phyloP scores from a whole-genome alignment of 2,329 filamentous ascomycete genomes.

The Periconia sp. region DNA sequence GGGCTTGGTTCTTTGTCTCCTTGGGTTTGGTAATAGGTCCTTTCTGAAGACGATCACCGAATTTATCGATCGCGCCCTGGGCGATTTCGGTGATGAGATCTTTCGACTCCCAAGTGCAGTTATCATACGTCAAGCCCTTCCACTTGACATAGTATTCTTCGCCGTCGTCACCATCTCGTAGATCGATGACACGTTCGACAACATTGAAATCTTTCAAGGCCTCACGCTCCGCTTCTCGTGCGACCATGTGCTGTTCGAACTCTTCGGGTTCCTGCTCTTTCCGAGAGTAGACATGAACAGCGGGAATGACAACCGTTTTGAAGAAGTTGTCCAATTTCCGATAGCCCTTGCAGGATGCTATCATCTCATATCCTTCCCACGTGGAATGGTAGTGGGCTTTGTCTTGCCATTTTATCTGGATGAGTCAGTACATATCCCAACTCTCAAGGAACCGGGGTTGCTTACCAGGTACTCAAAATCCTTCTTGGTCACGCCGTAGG shows the following conservation, averaged over 20 bases:
- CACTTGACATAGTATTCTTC: conserved; percentile 95
- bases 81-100: conserved; percentile 75
- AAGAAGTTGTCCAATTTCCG: conserved; percentile 95
- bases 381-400: conserved; percentile 94
- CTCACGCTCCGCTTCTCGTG: conserved; percentile 87
- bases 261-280: conserved; percentile 73
- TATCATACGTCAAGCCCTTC: conserved; percentile 91
- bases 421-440: conserved; percentile 14
- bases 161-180: conserved; percentile 75
- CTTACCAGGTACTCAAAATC: conserved; percentile 78
- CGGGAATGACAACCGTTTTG: conserved; percentile 76
- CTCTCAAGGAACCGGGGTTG: conserved; percentile 19
- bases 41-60: conserved; percentile 78
- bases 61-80: conserved; percentile 89
- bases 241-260: conserved; percentile 91
- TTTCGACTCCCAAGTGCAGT: conserved; percentile 89
- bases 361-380: conserved; percentile 80
- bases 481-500: conserved; percentile 54
- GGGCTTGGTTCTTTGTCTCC: conserved; percentile 74
- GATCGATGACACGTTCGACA: conserved; percentile 88
- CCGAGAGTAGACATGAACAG: conserved; percentile 64
- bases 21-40: conserved; percentile 78
- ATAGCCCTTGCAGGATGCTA: conserved; percentile 77
- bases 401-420: conserved; percentile 91
- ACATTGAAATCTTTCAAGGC: conserved; percentile 86